phyloP scores from a whole-genome alignment of 257 asterid species.

The Mitragyna speciosa region DNA sequence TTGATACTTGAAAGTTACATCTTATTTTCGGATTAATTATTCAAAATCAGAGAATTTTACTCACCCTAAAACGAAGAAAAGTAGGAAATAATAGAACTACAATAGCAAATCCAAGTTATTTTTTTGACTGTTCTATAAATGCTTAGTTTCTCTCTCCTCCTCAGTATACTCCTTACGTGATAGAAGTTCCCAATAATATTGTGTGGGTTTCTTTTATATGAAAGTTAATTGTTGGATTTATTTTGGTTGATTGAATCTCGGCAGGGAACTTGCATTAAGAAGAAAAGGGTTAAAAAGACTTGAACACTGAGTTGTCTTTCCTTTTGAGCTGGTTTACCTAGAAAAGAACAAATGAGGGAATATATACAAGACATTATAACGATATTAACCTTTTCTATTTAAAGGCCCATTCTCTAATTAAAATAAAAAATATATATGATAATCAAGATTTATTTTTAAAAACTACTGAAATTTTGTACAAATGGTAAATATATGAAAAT shows the following conservation, averaged over 20 bases:
- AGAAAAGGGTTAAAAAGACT: not conserved
- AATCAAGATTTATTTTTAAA: no score
- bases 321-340: not conserved
- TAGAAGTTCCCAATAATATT: not conserved
- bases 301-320: not conserved
- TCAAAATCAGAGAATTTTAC: not conserved
- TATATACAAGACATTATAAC: not conserved
- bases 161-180: no score
- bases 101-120: not conserved
- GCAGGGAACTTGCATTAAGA: not conserved
- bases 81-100: not conserved
- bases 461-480: no score
- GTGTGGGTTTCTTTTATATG: not conserved
- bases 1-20: not conserved
- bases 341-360: not conserved
- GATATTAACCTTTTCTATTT: not conserved
- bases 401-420: not conserved
- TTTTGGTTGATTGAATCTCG: not conserved
- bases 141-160: not conserved
- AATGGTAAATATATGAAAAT: no score
- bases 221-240: no score
- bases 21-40: not conserved
- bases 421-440: no score
- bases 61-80: not conserved
- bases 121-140: not conserved